Percentiles rank a stretch among this genome's conserved stretches.
phyloP scores from a whole-genome alignment of 208 protist genomes.

The Leishmania braziliensis region DNA sequence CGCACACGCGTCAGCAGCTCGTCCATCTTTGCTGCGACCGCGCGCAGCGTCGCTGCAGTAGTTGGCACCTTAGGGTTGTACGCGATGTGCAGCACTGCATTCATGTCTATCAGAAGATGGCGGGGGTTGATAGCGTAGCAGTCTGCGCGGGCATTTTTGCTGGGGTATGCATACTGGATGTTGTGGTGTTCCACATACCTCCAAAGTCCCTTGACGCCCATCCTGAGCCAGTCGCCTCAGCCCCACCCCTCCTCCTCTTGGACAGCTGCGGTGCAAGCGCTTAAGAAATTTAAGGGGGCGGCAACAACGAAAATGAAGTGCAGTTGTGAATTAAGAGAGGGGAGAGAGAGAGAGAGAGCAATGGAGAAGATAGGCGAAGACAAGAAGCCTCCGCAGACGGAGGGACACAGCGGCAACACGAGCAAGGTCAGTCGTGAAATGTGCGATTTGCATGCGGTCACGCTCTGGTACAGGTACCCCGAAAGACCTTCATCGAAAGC shows the following conservation, averaged over 20 bases:
- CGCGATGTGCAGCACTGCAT: conserved; percentile 64
- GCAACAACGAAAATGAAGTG: background rate
- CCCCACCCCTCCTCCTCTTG: background rate
- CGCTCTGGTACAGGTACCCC: background rate
- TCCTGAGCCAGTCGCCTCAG: conserved; percentile 7
- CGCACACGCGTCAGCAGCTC: conserved; percentile 42
- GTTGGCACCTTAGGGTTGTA: conserved; percentile 34
- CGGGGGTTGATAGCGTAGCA: conserved; percentile 41
- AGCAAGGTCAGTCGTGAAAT: background rate
- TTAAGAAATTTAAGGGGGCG: too few species aligned
- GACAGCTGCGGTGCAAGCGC: background rate
- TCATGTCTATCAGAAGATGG: conserved; percentile 89
- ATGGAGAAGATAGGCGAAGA: background rate
- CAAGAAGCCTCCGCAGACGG: background rate
- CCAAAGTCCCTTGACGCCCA: conserved; percentile 84
- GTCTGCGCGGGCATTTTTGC: conserved; percentile 16
- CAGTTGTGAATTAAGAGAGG: background rate
- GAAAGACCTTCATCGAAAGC: background rate
- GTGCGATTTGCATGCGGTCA: background rate
- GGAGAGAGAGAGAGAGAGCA: background rate
- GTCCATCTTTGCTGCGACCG: conserved; percentile 37
- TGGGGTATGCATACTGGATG: conserved; percentile 37
- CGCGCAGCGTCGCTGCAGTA: conserved; percentile 42
- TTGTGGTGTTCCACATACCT: conserved; percentile 72
- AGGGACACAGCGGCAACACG: background rate